Conservation (phyloP, 2,329 filamentous ascomycete genomes). For the Botryosphaeria dothidea region DNA sequence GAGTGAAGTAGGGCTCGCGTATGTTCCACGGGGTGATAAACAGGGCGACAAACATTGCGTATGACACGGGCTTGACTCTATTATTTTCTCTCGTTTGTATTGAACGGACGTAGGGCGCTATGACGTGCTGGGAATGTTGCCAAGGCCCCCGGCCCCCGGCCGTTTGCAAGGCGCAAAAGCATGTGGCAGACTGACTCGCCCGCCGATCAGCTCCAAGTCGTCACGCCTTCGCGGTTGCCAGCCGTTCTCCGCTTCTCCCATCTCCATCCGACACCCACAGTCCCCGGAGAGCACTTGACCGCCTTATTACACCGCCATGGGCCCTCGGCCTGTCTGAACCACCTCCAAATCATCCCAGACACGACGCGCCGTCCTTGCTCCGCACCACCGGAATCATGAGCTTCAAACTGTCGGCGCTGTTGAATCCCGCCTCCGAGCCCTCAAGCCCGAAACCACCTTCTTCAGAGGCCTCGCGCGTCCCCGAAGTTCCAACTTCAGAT, state of each 20-base stretch:
- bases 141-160: too few species aligned
- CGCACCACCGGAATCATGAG: constrained; percentile 23
- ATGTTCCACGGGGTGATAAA: not conserved
- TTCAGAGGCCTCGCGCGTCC: not conserved
- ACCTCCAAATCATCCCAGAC: not conserved
- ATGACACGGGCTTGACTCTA: too few species aligned
- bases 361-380: not conserved
- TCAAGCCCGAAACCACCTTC: not conserved
- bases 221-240: not conserved
- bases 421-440: constrained; percentile 34
- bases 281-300: not conserved
- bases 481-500: not conserved
- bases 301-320: constrained; percentile 1
- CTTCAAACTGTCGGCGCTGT: constrained; percentile 34
- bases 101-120: not conserved
- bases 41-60: too few species aligned
- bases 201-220: constrained; percentile 12
- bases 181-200: not conserved
- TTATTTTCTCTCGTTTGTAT: too few species aligned
- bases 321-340: not conserved
- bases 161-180: not conserved
- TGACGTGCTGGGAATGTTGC: constrained; percentile 3
- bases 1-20: not conserved
- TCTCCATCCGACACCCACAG: constrained; percentile 1
- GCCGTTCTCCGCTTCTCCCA: constrained; percentile 10